Conservation (phyloP, 2,329 filamentous ascomycete species). For the Microthyrium microscopicum region DNA sequence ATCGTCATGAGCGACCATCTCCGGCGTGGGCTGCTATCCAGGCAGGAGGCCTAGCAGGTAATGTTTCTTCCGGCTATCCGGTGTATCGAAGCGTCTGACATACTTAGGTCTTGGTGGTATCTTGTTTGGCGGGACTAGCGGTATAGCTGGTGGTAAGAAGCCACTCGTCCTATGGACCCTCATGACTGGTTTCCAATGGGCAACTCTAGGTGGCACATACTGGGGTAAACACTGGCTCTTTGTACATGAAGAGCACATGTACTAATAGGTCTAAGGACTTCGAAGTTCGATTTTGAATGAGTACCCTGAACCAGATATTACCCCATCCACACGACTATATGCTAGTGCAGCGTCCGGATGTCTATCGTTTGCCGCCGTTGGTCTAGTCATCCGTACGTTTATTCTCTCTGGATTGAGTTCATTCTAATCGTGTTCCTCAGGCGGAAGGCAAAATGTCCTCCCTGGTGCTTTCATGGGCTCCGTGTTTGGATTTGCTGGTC, state of each 20-base stretch:
- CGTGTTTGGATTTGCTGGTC: slow-evolving; percentile 39
- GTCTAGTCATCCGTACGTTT: slow-evolving; percentile 5
- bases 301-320: slow-evolving; percentile 11
- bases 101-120: slow-evolving; percentile 49
- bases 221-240: slow-evolving; percentile 38
- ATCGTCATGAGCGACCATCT: too few species aligned
- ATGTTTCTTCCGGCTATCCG: not conserved
- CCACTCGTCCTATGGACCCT: slow-evolving; percentile 54
- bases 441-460: slow-evolving; percentile 36
- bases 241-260: not conserved
- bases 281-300: slow-evolving; percentile 23
- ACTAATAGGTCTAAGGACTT: slow-evolving; percentile 10
- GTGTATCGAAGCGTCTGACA: slow-evolving; percentile 9
- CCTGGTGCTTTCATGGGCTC: slow-evolving; percentile 44
- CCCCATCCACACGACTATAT: not conserved
- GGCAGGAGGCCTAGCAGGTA: too few species aligned
- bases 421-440: slow-evolving; percentile 20
- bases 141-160: slow-evolving; percentile 43
- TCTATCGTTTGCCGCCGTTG: slow-evolving; percentile 3
- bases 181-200: slow-evolving; percentile 64
- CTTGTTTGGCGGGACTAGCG: slow-evolving; percentile 26
- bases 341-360: slow-evolving; percentile 4
- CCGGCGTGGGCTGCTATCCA: too few species aligned
- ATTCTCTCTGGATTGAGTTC: not conserved
- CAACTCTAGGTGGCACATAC: slow-evolving; percentile 58